Evolutionary conservation across 495 filamentous ascomycete species (phyloP).

Genomic region (Annulohypoxylon stygium): DNA sequence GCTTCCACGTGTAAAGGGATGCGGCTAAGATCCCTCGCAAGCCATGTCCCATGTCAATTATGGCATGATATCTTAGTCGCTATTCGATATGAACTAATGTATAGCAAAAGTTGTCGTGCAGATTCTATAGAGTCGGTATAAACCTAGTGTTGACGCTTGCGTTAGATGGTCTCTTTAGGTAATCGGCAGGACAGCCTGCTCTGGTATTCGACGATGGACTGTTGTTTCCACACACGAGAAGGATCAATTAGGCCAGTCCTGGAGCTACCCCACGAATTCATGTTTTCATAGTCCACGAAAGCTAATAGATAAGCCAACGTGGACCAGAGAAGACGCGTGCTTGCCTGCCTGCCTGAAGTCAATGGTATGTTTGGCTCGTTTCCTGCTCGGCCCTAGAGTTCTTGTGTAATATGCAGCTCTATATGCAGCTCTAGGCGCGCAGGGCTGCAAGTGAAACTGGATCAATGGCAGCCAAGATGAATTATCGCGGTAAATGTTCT

Average conservation of each 20-base stretch:
- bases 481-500: constrained; percentile 30
- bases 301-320: constrained; percentile 15
- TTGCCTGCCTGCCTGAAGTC: constrained; percentile 11
- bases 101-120: constrained; percentile 4
- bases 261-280: constrained; percentile 14
- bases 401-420: constrained; percentile 19
- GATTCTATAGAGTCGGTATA: constrained; percentile 14
- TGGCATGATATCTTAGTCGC: constrained; percentile 1
- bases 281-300: constrained; percentile 4
- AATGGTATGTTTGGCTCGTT: neutral
- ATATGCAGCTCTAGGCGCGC: constrained; percentile 33
- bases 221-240: neutral
- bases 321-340: constrained; percentile 9
- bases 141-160: neutral
- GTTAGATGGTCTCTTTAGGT: constrained; percentile 4
- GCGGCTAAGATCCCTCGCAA: neutral
- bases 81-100: constrained; percentile 10
- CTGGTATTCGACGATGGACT: constrained; percentile 6
- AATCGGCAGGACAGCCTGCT: neutral
- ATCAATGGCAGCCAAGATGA: constrained; percentile 26
- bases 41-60: constrained; percentile 5
- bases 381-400: neutral
- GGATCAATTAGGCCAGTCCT: constrained; percentile 11
- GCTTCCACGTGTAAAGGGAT: constrained; percentile 18
- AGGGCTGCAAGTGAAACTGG: constrained; percentile 29